Evolutionary conservation across 495 filamentous ascomycete species (phyloP).

Genomic region (Talaromyces proteolyticus): DNA sequence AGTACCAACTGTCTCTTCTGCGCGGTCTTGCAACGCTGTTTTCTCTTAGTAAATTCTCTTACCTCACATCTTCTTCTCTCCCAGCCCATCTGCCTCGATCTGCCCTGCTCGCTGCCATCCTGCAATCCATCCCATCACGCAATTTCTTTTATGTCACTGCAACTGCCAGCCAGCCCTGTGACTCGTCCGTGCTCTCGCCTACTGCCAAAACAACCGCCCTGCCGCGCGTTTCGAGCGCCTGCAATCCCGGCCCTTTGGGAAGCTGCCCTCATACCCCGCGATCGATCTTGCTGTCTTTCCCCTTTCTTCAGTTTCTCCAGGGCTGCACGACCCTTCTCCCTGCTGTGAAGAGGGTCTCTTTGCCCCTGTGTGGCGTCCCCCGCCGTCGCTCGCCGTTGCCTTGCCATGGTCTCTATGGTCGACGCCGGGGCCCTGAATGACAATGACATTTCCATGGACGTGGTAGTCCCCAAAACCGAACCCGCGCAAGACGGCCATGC

Average conservation of each 20-base stretch:
- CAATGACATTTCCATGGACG: slow-evolving; percentile 38
- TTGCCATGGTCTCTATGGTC: slow-evolving; percentile 43
- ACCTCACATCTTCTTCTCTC: slow-evolving; percentile 34
- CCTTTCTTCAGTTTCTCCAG: too few species aligned
- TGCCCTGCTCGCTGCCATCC: slow-evolving; percentile 16
- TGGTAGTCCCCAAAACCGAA: slow-evolving; percentile 41
- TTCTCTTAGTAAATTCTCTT: slow-evolving; percentile 43
- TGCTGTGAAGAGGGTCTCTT: too few species aligned
- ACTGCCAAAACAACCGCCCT: slow-evolving; percentile 24
- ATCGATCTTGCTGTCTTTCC: not conserved
- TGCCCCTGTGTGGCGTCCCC: not conserved
- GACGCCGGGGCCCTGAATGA: slow-evolving; percentile 28
- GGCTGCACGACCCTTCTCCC: too few species aligned
- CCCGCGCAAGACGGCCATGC: slow-evolving; percentile 34
- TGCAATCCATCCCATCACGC: slow-evolving; percentile 14
- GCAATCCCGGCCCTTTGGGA: slow-evolving; percentile 10
- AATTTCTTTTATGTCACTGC: slow-evolving; percentile 45
- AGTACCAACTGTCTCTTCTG: not conserved
- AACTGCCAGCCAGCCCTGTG: not conserved
- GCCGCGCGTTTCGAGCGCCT: slow-evolving; percentile 43
- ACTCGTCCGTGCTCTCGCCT: slow-evolving; percentile 2
- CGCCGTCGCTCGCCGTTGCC: not conserved
- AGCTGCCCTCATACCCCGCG: not conserved
- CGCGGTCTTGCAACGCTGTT: slow-evolving; percentile 6
- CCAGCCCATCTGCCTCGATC: slow-evolving; percentile 18